Evolutionary conservation across 257 asterid species (phyloP).

Genomic region (Fraxinus americana): DNA sequence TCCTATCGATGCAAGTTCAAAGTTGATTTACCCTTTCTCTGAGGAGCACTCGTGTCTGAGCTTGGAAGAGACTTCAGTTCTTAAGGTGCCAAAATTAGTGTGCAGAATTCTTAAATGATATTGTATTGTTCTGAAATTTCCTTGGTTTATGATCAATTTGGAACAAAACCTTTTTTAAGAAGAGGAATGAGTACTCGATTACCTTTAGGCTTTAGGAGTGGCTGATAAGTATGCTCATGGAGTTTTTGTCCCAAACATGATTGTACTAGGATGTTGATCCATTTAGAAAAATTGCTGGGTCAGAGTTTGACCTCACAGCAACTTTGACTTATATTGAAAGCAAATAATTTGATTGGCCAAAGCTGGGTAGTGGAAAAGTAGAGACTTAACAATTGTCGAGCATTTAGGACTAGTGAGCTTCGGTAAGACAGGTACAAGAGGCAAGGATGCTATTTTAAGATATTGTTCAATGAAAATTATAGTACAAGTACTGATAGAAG

Average conservation of each 20-base stretch:
- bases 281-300: not conserved
- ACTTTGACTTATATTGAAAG: not conserved
- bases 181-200: not conserved
- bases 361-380: not conserved
- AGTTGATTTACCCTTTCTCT: conserved; percentile 73
- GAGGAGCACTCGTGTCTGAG: conserved; percentile 63
- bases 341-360: not conserved
- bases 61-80: conserved; percentile 55
- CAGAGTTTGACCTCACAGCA: not conserved
- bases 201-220: not conserved
- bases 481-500: not conserved
- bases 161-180: not conserved
- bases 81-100: conserved; percentile 49
- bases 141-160: not conserved
- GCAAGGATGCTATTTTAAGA: not conserved
- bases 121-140: not conserved
- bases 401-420: not conserved
- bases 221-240: not conserved
- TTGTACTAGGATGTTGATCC: not conserved
- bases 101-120: not conserved
- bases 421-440: not conserved
- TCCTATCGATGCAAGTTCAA: conserved; percentile 61
- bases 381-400: not conserved
- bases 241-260: not conserved
- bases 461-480: not conserved